Conservation (phyloP, 176 grass and related monocot genomes). For the Areca catechu region DNA sequence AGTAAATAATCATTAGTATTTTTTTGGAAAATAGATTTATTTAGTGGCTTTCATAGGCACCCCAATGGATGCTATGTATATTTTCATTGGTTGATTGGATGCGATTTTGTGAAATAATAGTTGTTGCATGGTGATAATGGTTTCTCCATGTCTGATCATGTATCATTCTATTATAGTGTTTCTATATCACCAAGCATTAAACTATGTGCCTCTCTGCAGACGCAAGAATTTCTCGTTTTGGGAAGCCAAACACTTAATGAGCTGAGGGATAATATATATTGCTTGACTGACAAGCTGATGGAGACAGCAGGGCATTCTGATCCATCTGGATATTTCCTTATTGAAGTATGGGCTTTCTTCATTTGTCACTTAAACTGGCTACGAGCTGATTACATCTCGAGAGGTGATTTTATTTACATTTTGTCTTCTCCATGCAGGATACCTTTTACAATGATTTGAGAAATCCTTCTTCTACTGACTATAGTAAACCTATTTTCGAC, state of each 20-base stretch:
- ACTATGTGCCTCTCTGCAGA: constrained; percentile 35
- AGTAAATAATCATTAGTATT: no score
- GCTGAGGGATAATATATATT: constrained; percentile 78
- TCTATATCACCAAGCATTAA: not conserved
- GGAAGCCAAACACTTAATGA: constrained; percentile 72
- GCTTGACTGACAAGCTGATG: constrained; percentile 79
- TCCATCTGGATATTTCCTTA: constrained; percentile 75
- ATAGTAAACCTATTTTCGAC: constrained; percentile 75
- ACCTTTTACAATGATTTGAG: constrained; percentile 81
- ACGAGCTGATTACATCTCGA: not conserved
- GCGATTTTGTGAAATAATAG: no score
- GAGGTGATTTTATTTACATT: constrained; percentile 1
- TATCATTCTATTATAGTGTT: no score
- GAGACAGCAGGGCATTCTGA: constrained; percentile 39
- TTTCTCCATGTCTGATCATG: no score
- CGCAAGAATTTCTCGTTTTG: constrained; percentile 83
- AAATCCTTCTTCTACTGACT: constrained; percentile 52
- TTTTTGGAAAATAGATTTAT: no score
- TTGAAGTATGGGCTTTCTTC: constrained; percentile 45
- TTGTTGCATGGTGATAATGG: no score
- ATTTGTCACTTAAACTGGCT: not conserved
- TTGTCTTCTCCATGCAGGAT: constrained; percentile 48
- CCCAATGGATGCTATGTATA: no score
- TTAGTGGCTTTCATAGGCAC: no score
- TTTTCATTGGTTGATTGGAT: no score